phyloP scores from a whole-genome alignment of 73 alveolate genomes.

The Paramecium primaurelia region DNA sequence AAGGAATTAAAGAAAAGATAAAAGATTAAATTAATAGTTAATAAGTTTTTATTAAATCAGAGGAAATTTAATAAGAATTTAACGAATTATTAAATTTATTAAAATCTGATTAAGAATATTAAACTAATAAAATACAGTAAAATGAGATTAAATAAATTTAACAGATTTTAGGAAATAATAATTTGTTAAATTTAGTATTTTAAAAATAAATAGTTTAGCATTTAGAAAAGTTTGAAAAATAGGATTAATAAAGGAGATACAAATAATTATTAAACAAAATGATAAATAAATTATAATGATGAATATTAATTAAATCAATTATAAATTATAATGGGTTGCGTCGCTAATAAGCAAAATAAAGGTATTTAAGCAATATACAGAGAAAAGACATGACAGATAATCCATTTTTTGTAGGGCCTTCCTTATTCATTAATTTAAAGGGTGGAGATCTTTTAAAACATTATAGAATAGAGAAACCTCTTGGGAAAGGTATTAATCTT shows the following conservation, averaged over 20 bases:
- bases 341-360: neutral
- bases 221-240: neutral
- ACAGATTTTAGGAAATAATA: neutral
- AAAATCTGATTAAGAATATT: neutral
- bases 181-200: neutral
- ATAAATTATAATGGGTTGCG: neutral
- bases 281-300: neutral
- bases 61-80: neutral
- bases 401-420: constrained; percentile 34
- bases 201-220: neutral
- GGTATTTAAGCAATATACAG: neutral
- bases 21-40: neutral
- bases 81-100: neutral
- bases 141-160: neutral
- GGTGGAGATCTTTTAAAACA: neutral
- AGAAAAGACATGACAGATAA: neutral
- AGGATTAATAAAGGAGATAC: neutral
- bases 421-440: constrained; percentile 16
- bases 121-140: neutral
- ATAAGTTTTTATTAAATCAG: neutral
- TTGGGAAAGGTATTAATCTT: neutral
- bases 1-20: neutral
- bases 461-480: neutral
- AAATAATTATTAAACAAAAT: neutral
- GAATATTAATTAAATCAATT: neutral